These are phyloP conservation scores for Rubroboletus pulcherrimus DNA, from an alignment of 768 basidiomycete genomes.

Conservation along the genomic window DNA sequence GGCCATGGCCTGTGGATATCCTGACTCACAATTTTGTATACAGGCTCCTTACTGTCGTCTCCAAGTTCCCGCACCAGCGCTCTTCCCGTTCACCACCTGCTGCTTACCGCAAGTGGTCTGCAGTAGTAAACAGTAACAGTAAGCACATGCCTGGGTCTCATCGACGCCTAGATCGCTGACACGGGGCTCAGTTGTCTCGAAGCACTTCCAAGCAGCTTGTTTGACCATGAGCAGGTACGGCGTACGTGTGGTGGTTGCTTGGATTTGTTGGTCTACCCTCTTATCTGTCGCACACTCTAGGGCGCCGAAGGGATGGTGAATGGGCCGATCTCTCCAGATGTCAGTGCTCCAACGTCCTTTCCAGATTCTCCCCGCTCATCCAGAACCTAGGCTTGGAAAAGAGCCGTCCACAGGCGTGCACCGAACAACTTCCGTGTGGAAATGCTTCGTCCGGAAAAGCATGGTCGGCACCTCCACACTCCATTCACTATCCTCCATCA, in stretches of 20 bases:
- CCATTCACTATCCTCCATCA: neutral
- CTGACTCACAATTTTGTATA: neutral
- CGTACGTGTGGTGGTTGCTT: conserved; percentile 11
- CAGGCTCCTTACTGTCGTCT: neutral
- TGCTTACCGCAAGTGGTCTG: neutral
- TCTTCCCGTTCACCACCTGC: neutral
- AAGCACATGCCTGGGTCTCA: neutral
- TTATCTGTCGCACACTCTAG: conserved; percentile 10
- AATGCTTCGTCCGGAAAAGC: conserved; percentile 54
- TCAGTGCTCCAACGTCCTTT: conserved; percentile 13
- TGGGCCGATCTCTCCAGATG: conserved; percentile 22
- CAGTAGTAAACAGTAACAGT: neutral
- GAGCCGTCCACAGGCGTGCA: conserved; percentile 56
- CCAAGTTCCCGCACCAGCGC: neutral
- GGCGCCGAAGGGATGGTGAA: neutral
- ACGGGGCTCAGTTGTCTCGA: neutral
- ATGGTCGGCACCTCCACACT: conserved; percentile 37
- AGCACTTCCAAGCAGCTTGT: neutral
- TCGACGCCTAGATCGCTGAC: conserved; percentile 5
- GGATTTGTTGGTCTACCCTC: neutral
- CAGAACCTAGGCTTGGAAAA: conserved; percentile 49
- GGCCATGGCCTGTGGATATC: neutral
- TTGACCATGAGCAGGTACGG: neutral
- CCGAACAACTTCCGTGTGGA: conserved; percentile 60
- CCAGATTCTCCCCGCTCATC: neutral